Conservation (phyloP, 192 early-diverging fungal species). For the Mortierella claussenii region DNA sequence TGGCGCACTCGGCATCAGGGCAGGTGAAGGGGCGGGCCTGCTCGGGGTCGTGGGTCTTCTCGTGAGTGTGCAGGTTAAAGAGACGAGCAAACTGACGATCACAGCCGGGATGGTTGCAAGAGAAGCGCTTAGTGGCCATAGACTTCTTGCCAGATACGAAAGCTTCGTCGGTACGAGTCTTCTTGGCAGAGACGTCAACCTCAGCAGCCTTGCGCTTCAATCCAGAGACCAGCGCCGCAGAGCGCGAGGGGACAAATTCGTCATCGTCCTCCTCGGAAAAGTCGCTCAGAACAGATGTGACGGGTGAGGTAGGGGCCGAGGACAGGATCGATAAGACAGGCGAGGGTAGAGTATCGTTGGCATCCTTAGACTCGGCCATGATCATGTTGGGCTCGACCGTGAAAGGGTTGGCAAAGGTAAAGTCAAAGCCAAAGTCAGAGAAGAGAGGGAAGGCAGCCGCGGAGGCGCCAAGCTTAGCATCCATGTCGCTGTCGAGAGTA, state of each 20-base stretch:
- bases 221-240: constrained; percentile 43
- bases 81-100: constrained; percentile 67
- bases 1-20: constrained; percentile 57
- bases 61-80: constrained; percentile 75
- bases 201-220: constrained; percentile 40
- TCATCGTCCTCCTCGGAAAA: constrained; percentile 32
- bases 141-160: constrained; percentile 13
- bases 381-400: constrained; percentile 40
- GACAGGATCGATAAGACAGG: constrained; percentile 13
- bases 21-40: constrained; percentile 70
- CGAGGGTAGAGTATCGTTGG: not conserved
- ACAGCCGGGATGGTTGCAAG: constrained; percentile 66
- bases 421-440: constrained; percentile 26
- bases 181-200: constrained; percentile 9
- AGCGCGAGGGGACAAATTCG: constrained; percentile 36
- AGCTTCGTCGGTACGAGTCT: not conserved
- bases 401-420: constrained; percentile 10
- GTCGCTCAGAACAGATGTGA: constrained; percentile 4
- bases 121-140: constrained; percentile 56
- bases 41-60: constrained; percentile 73
- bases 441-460: constrained; percentile 25
- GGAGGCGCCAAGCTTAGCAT: constrained; percentile 8
- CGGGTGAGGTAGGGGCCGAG: constrained; percentile 19
- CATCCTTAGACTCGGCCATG: constrained; percentile 6
- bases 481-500: constrained; percentile 4